Conservation (phyloP, 805 yeast genomes). For the Lipomyces lipofer region DNA sequence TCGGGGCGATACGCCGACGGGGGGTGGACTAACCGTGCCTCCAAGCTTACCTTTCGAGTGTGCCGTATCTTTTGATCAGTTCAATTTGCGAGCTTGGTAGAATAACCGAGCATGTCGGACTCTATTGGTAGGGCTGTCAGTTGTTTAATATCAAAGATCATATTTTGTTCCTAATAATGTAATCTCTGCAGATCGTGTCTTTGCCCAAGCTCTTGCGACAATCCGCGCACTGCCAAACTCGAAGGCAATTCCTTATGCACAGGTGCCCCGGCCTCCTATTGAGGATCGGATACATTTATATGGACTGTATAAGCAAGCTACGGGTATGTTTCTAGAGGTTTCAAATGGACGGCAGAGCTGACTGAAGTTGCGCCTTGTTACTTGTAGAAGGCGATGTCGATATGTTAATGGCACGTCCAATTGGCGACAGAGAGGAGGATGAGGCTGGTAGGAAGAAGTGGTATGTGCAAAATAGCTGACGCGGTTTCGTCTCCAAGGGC, state of each 20-base stretch:
- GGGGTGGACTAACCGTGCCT: too few relatives aligned
- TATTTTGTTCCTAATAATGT: too few relatives aligned
- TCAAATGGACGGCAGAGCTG: neutral
- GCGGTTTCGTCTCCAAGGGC: too few relatives aligned
- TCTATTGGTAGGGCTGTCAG: too few relatives aligned
- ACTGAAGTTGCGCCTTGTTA: neutral
- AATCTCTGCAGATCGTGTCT: constrained; percentile 82
- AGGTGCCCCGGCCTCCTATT: constrained; percentile 75
- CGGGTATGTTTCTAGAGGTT: constrained; percentile 41
- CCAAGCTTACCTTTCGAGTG: too few relatives aligned
- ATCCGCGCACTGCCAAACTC: constrained; percentile 61
- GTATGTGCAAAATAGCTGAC: too few relatives aligned
- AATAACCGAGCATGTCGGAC: too few relatives aligned
- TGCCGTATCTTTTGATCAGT: too few relatives aligned
- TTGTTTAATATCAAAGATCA: too few relatives aligned
- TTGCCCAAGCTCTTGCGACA: constrained; percentile 78
- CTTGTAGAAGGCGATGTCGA: constrained; percentile 68
- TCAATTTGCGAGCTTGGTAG: too few relatives aligned
- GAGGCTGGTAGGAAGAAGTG: constrained; percentile 71
- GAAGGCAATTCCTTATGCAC: constrained; percentile 39
- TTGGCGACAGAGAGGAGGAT: constrained; percentile 60
- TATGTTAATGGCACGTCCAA: constrained; percentile 65
- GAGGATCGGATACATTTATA: constrained; percentile 66
- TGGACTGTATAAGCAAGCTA: constrained; percentile 85
- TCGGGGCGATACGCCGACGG: too few relatives aligned